A percentile compares a stretch with the other conserved stretches of the same genome.
These are phyloP conservation scores for Penicillium ochrochloron DNA, from an alignment of 495 filamentous ascomycete species.

Conservation along the genomic window DNA sequence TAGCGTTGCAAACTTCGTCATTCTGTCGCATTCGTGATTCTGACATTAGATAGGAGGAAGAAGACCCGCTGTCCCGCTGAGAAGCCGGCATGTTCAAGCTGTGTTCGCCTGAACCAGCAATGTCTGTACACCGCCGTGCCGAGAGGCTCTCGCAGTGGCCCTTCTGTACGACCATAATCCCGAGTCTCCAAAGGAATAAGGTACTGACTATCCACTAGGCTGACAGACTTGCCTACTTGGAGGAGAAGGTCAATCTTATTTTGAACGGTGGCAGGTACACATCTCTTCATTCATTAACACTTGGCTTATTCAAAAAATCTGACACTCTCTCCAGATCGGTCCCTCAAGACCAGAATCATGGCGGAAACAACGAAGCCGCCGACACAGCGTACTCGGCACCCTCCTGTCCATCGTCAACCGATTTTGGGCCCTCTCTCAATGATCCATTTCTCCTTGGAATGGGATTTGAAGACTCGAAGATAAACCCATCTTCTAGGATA, in stretches of 20 bases:
- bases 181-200: no score
- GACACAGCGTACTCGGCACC: constrained; percentile 26
- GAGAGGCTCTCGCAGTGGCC: constrained; percentile 34
- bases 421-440: constrained; percentile 24
- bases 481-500: constrained; percentile 35
- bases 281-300: not conserved
- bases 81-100: constrained; percentile 51
- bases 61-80: constrained; percentile 55
- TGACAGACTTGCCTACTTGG: constrained; percentile 49
- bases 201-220: constrained; percentile 40
- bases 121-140: constrained; percentile 45
- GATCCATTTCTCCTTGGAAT: constrained; percentile 36
- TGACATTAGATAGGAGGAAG: constrained; percentile 42
- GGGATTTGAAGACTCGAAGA: constrained; percentile 38
- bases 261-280: constrained; percentile 42
- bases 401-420: constrained; percentile 28
- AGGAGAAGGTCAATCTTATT: constrained; percentile 54
- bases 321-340: constrained; percentile 17
- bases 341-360: constrained; percentile 25
- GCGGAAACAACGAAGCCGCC: constrained; percentile 21
- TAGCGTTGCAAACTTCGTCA: not conserved
- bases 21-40: not conserved
- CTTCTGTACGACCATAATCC: constrained; percentile 35
- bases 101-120: constrained; percentile 46
- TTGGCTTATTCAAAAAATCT: constrained; percentile 19